Base-by-base conservation (phyloP, 2,329 filamentous ascomycete genomes). In the Fusarium sp. region DNA sequence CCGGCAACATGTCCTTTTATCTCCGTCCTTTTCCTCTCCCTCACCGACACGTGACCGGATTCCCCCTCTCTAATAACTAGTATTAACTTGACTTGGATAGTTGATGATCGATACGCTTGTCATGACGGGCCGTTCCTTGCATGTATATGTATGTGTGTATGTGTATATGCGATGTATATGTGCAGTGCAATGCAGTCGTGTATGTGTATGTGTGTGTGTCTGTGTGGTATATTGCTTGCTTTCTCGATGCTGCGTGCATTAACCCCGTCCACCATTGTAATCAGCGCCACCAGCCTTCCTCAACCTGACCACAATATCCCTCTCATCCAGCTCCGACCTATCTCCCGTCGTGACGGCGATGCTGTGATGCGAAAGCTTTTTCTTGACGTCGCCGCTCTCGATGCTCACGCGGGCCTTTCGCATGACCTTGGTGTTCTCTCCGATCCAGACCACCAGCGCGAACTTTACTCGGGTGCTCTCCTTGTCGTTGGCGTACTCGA, bases 401-500 rank as follows among this genome's bases (percentile, higher is more conserved):
- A 91, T 88, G 75, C 85, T 88, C 68, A 91, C 89, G 70, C 89
- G 84, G 11, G 89, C 89, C 78, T 90, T 91, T 71, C 89, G 85
- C 89, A 92, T 91, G 60, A 91, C 85, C 79, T 87, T 88, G 3
- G 88, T 89, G 62, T 80, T 77, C 77, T 85, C 83, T 76, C 89
- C 89, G 77, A 91, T 90, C 89, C 89, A 92, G 69, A 91, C 84
- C 33, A 91, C 80, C 49, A 92, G 83, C 49, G 82, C 85, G 75
- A 92, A 92, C 80, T 92, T 92, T 75, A 91, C 86, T 37, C 90
- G 83, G 75, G 82, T 89, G 79, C 84, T 88, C 82, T 92, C 90
- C 69, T 86, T 86, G 77, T 92, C 89, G 80, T 91, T 92, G 76
- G 89, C 89, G 77, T 92, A 88, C 81, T 91, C 88, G 77, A 90